Conservation (phyloP, 441 rosid species). For the Populus hybrid region DNA sequence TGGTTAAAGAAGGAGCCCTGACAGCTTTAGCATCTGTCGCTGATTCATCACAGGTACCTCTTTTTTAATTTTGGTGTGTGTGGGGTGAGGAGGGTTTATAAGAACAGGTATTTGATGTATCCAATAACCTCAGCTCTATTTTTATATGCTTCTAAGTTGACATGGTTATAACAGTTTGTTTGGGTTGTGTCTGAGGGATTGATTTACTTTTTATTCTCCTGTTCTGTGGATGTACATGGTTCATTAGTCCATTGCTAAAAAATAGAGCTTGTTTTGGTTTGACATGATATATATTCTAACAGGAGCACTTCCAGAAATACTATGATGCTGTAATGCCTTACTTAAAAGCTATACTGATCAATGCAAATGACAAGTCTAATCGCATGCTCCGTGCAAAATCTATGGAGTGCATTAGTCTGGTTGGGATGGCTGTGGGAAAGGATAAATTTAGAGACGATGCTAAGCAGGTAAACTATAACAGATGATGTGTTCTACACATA, state of each 20-base stretch:
- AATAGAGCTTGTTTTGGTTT: not conserved
- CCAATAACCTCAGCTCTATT: no score
- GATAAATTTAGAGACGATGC: conserved; percentile 89
- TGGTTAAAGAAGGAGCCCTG: conserved; percentile 96
- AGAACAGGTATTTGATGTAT: not conserved
- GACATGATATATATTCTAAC: conserved; percentile 23
- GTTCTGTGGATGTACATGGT: not conserved
- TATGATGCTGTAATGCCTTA: conserved; percentile 95
- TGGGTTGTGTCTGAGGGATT: not conserved
- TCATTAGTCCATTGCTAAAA: not conserved
- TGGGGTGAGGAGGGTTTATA: no score
- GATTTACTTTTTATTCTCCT: not conserved
- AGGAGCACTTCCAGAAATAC: conserved; percentile 93
- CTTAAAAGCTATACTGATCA: conserved; percentile 75
- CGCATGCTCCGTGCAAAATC: conserved; percentile 95
- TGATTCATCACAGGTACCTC: conserved; percentile 83
- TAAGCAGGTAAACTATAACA: conserved; percentile 54
- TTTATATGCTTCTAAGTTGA: not conserved
- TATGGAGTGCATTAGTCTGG: conserved; percentile 96
- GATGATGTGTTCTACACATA: not conserved
- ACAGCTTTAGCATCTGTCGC: conserved; percentile 97
- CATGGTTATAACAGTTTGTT: not conserved
- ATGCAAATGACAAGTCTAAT: conserved; percentile 81
- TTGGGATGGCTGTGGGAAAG: conserved; percentile 97
- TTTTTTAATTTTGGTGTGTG: conserved; percentile 20